Base-by-base conservation (phyloP, 2,329 filamentous ascomycete genomes). In the Hypoxylon sp. region DNA sequence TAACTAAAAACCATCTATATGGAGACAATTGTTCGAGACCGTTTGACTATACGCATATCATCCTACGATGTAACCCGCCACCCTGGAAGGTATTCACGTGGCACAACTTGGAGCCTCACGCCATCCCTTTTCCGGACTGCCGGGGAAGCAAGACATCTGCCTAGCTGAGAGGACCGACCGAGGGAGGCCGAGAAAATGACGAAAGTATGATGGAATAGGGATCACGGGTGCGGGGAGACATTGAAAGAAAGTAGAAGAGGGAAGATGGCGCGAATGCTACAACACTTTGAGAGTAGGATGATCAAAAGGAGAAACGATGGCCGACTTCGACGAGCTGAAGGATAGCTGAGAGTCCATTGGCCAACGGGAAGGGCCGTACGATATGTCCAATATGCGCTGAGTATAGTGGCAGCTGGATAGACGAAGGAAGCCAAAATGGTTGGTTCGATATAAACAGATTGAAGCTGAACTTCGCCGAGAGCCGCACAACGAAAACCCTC, bases 101-200 rank as follows among this genome's bases (percentile, higher is more conserved):
- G 25, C 52, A 65, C 58, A 34, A 46, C 38, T 13, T 30, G 9
- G 60, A 59, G 48, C 50, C 52, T 60, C 64, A 63, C 36, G 50
- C 25, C 48, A 51, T 17, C 28, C 34, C 38, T 34, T 43, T 21
- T 50, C 36, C 57, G 64, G 50, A 51, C 52, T 63, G 45, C 59
- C 50, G 32, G 23, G 36, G 34, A 57, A 52, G 43, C 11, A 38
- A 10, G 46, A 46, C 38, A 19, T 46, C 30, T 25, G 36, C 23
- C 10, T 25, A 19, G 13, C 17, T 34, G 17, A n/a, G 23, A 21
- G 38, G 17, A 32, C 19, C 17, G 2, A 14, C 14, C 45, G 4
- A 50, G n/a, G 6, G 46, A 51, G 43, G 19, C 30, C 46, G 48
- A 36, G 48, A 36, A 41, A 52, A 28, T 25, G 25, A 17, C 41